These are phyloP conservation scores for Chaetomiaceae sp. DNA, from an alignment of 2,329 filamentous ascomycete species.

Conservation along the genomic window DNA sequence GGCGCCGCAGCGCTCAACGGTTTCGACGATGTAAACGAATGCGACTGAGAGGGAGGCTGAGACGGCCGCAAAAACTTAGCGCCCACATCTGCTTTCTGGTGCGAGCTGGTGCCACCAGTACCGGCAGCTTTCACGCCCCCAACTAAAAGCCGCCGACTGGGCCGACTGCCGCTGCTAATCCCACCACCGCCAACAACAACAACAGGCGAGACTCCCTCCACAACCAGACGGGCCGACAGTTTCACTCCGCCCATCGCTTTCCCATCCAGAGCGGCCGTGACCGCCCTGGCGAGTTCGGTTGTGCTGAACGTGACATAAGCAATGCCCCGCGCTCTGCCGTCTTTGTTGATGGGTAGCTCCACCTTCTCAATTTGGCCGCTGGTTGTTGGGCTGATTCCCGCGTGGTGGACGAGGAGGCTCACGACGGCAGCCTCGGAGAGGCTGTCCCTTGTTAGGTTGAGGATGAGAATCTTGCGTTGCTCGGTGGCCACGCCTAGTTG, in stretches of 20 bases:
- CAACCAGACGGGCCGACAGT: constrained; percentile 4
- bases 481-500: constrained; percentile 1
- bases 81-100: neutral
- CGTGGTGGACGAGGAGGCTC: constrained; percentile 4
- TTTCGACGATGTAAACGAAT: neutral
- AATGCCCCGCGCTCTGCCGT: constrained; percentile 9
- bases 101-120: no score
- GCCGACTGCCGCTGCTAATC: no score
- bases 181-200: neutral
- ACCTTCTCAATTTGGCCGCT: constrained; percentile 14
- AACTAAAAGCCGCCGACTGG: no score
- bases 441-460: constrained; percentile 4
- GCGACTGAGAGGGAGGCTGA: neutral
- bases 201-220: neutral
- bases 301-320: constrained; percentile 16
- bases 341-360: constrained; percentile 7
- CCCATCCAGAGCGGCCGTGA: constrained; percentile 8
- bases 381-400: neutral
- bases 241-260: constrained; percentile 1
- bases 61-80: neutral
- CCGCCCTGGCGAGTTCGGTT: constrained; percentile 2
- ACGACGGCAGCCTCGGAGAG: neutral
- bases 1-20: neutral
- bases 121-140: no score
- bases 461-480: constrained; percentile 18